Evolutionary conservation across 257 asterid genomes (phyloP).

Genomic region (Plantago ovata): DNA sequence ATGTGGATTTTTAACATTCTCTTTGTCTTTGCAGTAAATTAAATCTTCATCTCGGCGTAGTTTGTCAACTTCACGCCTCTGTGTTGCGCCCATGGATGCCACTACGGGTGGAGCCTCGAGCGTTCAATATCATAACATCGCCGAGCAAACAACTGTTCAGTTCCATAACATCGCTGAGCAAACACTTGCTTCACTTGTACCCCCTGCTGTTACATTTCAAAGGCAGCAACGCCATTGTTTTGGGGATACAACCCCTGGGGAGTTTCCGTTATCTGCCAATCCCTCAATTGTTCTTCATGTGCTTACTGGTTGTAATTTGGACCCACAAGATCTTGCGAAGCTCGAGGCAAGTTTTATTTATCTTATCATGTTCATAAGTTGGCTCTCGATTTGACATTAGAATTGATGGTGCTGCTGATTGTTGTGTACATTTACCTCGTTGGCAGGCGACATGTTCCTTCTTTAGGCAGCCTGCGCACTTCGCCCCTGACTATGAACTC

Average conservation of each 20-base stretch:
- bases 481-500: slow-evolving; percentile 76
- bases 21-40: slow-evolving; percentile 27
- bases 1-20: slow-evolving; percentile 18
- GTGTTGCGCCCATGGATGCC: slow-evolving; percentile 96
- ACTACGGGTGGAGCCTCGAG: slow-evolving; percentile 72
- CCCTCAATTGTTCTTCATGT: slow-evolving; percentile 95
- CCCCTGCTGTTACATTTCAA: slow-evolving; percentile 47
- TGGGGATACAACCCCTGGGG: slow-evolving; percentile 83
- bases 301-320: slow-evolving; percentile 78
- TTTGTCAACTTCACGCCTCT: slow-evolving; percentile 58
- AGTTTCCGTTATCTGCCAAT: slow-evolving; percentile 90
- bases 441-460: slow-evolving; percentile 91
- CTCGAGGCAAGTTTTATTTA: slow-evolving; percentile 81
- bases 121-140: slow-evolving; percentile 64
- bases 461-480: slow-evolving; percentile 86
- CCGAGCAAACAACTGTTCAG: slow-evolving; percentile 75
- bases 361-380: background rate
- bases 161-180: slow-evolving; percentile 72
- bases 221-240: slow-evolving; percentile 74
- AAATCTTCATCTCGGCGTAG: slow-evolving; percentile 25
- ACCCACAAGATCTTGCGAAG: slow-evolving; percentile 89
- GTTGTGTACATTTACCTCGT: slow-evolving; percentile 25
- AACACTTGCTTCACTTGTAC: slow-evolving; percentile 42
- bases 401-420: slow-evolving; percentile 77
- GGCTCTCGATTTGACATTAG: slow-evolving; percentile 24